Percentiles rank a stretch among this genome's conserved stretches.
phyloP scores from a whole-genome alignment of 345 rosid species.

The Aquilaria yunnanensis region DNA sequence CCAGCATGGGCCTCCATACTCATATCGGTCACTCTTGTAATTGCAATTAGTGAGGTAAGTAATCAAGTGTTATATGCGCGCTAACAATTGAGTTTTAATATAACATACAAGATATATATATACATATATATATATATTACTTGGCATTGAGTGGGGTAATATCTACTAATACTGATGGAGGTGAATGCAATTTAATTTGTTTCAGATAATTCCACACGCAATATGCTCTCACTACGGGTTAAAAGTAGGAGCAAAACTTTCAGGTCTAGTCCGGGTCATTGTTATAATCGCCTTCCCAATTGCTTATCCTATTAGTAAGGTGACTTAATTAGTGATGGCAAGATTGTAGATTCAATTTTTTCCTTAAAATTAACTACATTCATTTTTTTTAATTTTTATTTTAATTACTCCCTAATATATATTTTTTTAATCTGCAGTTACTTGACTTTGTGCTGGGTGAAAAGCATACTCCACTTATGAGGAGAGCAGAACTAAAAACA shows the following conservation, averaged over 20 bases:
- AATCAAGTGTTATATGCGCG: not conserved
- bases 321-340: slow-evolving; percentile 6
- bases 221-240: slow-evolving; percentile 82
- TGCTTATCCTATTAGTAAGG: slow-evolving; percentile 87
- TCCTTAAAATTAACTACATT: no score
- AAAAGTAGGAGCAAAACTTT: slow-evolving; percentile 69
- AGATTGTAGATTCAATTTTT: not conserved
- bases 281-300: slow-evolving; percentile 62
- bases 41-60: slow-evolving; percentile 78
- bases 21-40: slow-evolving; percentile 79
- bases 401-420: not conserved
- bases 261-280: slow-evolving; percentile 50
- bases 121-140: no score
- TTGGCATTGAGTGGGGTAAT: no score
- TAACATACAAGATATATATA: no score
- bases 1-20: slow-evolving; percentile 82
- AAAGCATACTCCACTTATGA: slow-evolving; percentile 58
- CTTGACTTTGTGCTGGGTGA: slow-evolving; percentile 71
- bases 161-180: no score
- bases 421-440: slow-evolving; percentile 24
- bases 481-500: slow-evolving; percentile 71
- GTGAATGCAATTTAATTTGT: not conserved
- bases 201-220: slow-evolving; percentile 83
- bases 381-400: not conserved
- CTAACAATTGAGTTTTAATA: no score